Evolutionary conservation across 1,284 basidiomycete genomes (phyloP).

Genomic region (Trichosporon faecale): DNA sequence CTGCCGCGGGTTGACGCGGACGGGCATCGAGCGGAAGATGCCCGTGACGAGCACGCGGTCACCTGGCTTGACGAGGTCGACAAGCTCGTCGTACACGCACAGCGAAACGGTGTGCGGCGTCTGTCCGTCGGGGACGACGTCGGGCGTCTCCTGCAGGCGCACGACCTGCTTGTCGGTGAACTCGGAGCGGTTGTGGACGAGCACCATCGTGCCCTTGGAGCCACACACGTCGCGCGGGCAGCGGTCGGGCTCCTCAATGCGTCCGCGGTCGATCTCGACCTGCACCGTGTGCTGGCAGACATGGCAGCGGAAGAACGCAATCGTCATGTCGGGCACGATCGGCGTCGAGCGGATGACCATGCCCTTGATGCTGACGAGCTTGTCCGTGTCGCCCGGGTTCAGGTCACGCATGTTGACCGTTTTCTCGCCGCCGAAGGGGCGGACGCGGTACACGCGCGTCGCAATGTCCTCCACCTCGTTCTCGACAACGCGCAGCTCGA

Average conservation of each 20-base stretch:
- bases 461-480: constrained; percentile 77
- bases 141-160: constrained; percentile 93
- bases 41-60: constrained; percentile 88
- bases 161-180: constrained; percentile 95
- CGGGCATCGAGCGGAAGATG: constrained; percentile 90
- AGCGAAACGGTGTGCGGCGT: constrained; percentile 95
- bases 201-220: constrained; percentile 80
- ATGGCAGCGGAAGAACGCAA: constrained; percentile 95
- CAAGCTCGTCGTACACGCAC: constrained; percentile 94
- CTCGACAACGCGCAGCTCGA: constrained; percentile 68
- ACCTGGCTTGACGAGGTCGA: constrained; percentile 91
- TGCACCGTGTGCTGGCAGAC: constrained; percentile 91
- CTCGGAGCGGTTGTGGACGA: constrained; percentile 95
- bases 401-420: constrained; percentile 85
- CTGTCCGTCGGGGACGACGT: constrained; percentile 95
- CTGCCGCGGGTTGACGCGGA: constrained; percentile 87
- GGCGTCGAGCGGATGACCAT: constrained; percentile 96
- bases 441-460: constrained; percentile 79
- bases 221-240: constrained; percentile 92
- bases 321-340: constrained; percentile 98
- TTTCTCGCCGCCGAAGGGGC: constrained; percentile 75
- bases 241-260: constrained; percentile 84
- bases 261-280: constrained; percentile 92
- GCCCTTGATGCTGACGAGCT: constrained; percentile 91
- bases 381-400: constrained; percentile 91